Conservation (phyloP, 2,329 filamentous ascomycete species). For the Cadophora gregata region DNA sequence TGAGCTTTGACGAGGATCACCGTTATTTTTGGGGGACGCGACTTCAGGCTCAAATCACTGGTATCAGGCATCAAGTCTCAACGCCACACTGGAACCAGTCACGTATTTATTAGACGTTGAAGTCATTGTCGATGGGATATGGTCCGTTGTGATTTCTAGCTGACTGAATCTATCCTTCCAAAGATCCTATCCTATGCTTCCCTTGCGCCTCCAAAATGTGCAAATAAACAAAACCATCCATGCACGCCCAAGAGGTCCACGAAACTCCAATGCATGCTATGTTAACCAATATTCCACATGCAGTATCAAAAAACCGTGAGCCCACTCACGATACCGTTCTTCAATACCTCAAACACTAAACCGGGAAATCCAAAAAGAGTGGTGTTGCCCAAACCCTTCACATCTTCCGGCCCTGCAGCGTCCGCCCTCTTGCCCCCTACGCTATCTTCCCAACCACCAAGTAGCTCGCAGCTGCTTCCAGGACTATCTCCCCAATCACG, state of each 20-base stretch:
- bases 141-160: not conserved
- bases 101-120: not conserved
- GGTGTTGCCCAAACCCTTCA: constrained; percentile 70
- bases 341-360: constrained; percentile 92
- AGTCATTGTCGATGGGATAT: not conserved
- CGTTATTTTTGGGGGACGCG: constrained; percentile 24
- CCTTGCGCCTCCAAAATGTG: not conserved
- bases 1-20: constrained; percentile 4
- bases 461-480: constrained; percentile 81
- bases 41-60: constrained; percentile 19
- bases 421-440: constrained; percentile 49
- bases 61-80: constrained; percentile 23
- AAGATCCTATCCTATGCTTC: constrained; percentile 11
- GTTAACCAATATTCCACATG: constrained; percentile 14
- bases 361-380: constrained; percentile 94
- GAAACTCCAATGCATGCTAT: constrained; percentile 22
- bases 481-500: constrained; percentile 91
- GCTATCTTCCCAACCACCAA: constrained; percentile 86
- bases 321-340: constrained; percentile 88
- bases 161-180: constrained; percentile 11
- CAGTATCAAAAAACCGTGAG: constrained; percentile 78
- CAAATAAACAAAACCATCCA: not conserved
- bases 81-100: not conserved
- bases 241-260: constrained; percentile 9
- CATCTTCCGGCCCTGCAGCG: constrained; percentile 54